Conservation (phyloP, 2,329 filamentous ascomycete species). For the Penicillium italicum region DNA sequence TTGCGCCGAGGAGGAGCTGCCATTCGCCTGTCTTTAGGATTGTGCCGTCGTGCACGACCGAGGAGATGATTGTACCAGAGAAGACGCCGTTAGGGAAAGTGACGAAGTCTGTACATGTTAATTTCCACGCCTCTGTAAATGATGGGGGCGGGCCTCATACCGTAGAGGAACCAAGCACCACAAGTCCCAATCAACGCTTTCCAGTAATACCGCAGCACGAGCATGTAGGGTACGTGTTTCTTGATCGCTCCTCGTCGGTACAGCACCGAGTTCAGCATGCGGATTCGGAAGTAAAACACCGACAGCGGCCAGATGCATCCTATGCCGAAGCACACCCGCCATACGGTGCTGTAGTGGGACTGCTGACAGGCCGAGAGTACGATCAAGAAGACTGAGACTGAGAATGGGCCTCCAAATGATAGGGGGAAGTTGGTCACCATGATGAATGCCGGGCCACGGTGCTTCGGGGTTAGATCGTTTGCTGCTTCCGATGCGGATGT, state of each 20-base stretch:
- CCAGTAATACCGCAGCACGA: slow-evolving; percentile 55
- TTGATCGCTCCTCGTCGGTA: slow-evolving; percentile 55
- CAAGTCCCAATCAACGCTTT: slow-evolving; percentile 52
- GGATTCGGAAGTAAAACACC: slow-evolving; percentile 56
- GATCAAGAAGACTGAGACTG: slow-evolving; percentile 48
- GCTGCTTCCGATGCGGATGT: slow-evolving; percentile 48
- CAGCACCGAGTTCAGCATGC: slow-evolving; percentile 51
- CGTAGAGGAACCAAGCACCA: slow-evolving; percentile 55
- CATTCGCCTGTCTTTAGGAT: slow-evolving; percentile 47
- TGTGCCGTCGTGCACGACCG: slow-evolving; percentile 38
- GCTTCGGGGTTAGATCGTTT: slow-evolving; percentile 44
- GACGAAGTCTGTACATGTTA: slow-evolving; percentile 31
- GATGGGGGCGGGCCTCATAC: slow-evolving; percentile 8
- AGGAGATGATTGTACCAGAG: slow-evolving; percentile 45
- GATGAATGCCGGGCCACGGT: slow-evolving; percentile 45
- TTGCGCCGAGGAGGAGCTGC: slow-evolving; percentile 42
- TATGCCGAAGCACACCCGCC: slow-evolving; percentile 51
- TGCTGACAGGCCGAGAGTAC: slow-evolving; percentile 40
- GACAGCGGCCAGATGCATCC: slow-evolving; percentile 51
- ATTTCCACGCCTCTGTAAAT: background rate
- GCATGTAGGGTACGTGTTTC: slow-evolving; percentile 47
- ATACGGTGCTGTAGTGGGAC: slow-evolving; percentile 42
- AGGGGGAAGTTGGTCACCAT: slow-evolving; percentile 47
- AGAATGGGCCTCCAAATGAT: slow-evolving; percentile 42
- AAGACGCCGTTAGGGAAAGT: slow-evolving; percentile 51